phyloP scores from a whole-genome alignment of 2,329 filamentous ascomycete genomes.

The Ascochyta pisi region DNA sequence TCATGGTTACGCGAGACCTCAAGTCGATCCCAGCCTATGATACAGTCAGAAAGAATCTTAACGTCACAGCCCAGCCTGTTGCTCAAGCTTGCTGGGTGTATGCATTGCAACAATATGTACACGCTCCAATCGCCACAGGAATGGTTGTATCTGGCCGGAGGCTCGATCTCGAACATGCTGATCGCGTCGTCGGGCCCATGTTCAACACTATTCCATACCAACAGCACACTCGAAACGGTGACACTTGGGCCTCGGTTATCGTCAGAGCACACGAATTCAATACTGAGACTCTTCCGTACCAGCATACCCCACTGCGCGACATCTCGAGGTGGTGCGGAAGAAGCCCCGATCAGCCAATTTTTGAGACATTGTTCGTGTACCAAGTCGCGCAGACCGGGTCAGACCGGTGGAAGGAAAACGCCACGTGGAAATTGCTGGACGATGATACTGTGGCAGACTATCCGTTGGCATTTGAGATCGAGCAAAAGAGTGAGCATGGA shows the following conservation, averaged over 20 bases:
- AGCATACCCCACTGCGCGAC: slow-evolving; percentile 78
- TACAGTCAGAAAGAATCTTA: slow-evolving; percentile 62
- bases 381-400: slow-evolving; percentile 57
- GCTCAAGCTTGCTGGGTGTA: slow-evolving; percentile 77
- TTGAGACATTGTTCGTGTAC: slow-evolving; percentile 85
- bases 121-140: slow-evolving; percentile 66
- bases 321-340: slow-evolving; percentile 79
- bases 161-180: slow-evolving; percentile 70
- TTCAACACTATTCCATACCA: slow-evolving; percentile 89
- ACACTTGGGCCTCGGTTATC: slow-evolving; percentile 68
- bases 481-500: slow-evolving; percentile 56
- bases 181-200: slow-evolving; percentile 77
- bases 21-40: slow-evolving; percentile 56
- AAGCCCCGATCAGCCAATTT: slow-evolving; percentile 60
- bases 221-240: slow-evolving; percentile 52
- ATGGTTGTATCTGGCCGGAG: slow-evolving; percentile 80
- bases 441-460: slow-evolving; percentile 65
- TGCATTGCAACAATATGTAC: slow-evolving; percentile 63
- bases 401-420: slow-evolving; percentile 27
- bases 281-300: slow-evolving; percentile 70
- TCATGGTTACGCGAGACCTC: slow-evolving; percentile 46
- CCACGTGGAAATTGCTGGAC: slow-evolving; percentile 62
- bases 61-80: slow-evolving; percentile 80
- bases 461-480: slow-evolving; percentile 78
- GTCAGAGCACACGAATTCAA: slow-evolving; percentile 74